These are phyloP conservation scores for Kwoniella botswanensis DNA, from an alignment of 768 basidiomycete species.

Conservation along the genomic window DNA sequence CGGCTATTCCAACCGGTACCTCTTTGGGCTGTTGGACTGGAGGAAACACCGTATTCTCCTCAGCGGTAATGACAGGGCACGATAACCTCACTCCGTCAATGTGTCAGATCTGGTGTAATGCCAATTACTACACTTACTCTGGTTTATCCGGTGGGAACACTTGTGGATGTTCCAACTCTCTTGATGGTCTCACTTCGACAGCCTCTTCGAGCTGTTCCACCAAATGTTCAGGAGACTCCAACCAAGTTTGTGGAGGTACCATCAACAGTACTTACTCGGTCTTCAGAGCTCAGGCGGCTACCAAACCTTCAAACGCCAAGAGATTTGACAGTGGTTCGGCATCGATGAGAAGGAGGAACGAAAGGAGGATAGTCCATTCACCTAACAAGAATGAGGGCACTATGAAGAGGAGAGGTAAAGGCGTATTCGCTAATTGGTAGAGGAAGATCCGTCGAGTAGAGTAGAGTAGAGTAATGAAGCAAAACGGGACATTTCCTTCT, in stretches of 20 bases:
- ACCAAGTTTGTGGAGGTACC: constrained; percentile 25
- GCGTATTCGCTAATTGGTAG: constrained; percentile 24
- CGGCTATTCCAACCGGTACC: constrained; percentile 20
- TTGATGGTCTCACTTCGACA: constrained; percentile 15
- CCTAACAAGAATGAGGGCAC: not conserved
- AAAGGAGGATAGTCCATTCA: constrained; percentile 11
- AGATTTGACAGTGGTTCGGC: constrained; percentile 19
- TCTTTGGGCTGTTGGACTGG: constrained; percentile 37
- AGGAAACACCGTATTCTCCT: constrained; percentile 7
- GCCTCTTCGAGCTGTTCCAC: constrained; percentile 12
- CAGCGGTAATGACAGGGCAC: constrained; percentile 33
- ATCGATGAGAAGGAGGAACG: not conserved
- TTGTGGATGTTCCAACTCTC: constrained; percentile 37
- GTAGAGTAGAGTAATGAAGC: not conserved
- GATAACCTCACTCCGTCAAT: constrained; percentile 35
- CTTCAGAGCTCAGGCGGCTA: constrained; percentile 23
- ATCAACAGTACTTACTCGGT: constrained; percentile 19
- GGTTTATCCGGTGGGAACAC: constrained; percentile 33
- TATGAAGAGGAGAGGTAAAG: constrained; percentile 16
- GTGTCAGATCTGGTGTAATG: constrained; percentile 47
- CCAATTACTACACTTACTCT: constrained; percentile 39
- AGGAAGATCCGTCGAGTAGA: not conserved
- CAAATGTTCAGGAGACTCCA: constrained; percentile 24
- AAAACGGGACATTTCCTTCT: not conserved
- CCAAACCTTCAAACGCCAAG: constrained; percentile 10